phyloP scores from a whole-genome alignment of 306 rosid genomes.

The Vigna unguiculata region DNA sequence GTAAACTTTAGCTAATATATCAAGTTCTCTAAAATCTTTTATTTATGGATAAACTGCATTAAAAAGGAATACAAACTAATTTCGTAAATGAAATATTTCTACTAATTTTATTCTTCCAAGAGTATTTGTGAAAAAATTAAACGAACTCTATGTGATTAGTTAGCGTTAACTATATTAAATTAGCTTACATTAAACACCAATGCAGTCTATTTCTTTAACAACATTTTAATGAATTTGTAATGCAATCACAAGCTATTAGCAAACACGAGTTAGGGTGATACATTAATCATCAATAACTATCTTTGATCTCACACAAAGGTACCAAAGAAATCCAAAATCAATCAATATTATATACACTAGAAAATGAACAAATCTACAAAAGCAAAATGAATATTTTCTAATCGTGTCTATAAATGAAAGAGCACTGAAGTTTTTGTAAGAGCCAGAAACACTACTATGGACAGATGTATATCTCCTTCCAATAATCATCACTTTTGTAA shows the following conservation, averaged over 20 bases:
- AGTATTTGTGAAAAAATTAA: no score
- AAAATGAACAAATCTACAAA: conserved; percentile 27
- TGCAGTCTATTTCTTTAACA: background rate
- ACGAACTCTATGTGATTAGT: no score
- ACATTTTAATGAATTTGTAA: background rate
- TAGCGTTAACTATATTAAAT: no score
- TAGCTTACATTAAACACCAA: background rate
- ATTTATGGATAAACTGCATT: no score
- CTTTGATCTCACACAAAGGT: background rate
- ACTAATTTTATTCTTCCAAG: no score
- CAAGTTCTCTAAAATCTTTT: no score
- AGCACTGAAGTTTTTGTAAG: conserved; percentile 27
- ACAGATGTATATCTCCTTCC: conserved; percentile 39
- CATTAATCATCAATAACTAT: conserved; percentile 1
- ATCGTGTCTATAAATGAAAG: conserved; percentile 14
- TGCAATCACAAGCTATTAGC: background rate
- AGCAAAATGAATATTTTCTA: background rate
- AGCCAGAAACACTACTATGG: conserved; percentile 42
- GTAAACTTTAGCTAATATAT: no score
- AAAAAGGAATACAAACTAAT: no score
- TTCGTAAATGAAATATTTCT: no score
- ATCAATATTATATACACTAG: conserved; percentile 35
- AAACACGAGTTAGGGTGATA: background rate
- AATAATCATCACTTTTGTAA: conserved; percentile 29
- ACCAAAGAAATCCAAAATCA: background rate